These are phyloP conservation scores for Diaporthe helianthi DNA, from an alignment of 2,329 filamentous ascomycete genomes.

Conservation along the genomic window DNA sequence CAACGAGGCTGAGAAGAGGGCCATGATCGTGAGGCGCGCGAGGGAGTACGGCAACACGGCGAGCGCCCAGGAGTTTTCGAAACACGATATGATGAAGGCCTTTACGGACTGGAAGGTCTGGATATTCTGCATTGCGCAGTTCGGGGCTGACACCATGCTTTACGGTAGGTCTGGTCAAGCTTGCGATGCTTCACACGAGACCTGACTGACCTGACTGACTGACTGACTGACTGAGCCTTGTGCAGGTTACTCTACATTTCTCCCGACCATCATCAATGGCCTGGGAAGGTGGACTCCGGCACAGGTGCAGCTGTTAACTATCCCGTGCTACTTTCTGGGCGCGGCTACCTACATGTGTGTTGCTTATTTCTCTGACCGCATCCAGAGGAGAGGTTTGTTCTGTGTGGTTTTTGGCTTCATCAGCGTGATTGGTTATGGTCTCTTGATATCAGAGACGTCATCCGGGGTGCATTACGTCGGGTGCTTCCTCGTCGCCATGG, in stretches of 20 bases:
- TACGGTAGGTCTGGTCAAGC: slow-evolving; percentile 55
- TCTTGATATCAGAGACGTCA: slow-evolving; percentile 67
- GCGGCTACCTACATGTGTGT: slow-evolving; percentile 72
- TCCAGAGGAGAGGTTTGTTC: slow-evolving; percentile 71
- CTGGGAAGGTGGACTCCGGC: slow-evolving; percentile 69
- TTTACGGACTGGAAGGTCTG: slow-evolving; percentile 80
- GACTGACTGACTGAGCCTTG: background rate
- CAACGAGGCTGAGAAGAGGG: slow-evolving; percentile 60
- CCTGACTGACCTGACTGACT: no score
- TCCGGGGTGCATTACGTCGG: slow-evolving; percentile 75
- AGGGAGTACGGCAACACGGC: slow-evolving; percentile 56
- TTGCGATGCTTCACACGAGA: no score
- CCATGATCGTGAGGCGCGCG: slow-evolving; percentile 50
- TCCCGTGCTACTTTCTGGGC: slow-evolving; percentile 78
- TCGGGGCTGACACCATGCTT: slow-evolving; percentile 77
- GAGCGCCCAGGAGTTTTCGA: slow-evolving; percentile 55
- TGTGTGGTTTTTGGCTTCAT: slow-evolving; percentile 67
- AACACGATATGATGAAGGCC: slow-evolving; percentile 69
- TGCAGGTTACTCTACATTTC: slow-evolving; percentile 71
- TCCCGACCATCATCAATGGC: slow-evolving; percentile 78
- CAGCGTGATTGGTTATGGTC: slow-evolving; percentile 72
- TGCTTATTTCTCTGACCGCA: slow-evolving; percentile 71
- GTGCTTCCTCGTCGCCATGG: slow-evolving; percentile 78
- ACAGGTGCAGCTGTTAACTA: slow-evolving; percentile 76
- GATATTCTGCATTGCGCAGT: slow-evolving; percentile 72